Conservation (phyloP, 768 basidiomycete genomes). For the Tylopilus vinaceipallidus region DNA sequence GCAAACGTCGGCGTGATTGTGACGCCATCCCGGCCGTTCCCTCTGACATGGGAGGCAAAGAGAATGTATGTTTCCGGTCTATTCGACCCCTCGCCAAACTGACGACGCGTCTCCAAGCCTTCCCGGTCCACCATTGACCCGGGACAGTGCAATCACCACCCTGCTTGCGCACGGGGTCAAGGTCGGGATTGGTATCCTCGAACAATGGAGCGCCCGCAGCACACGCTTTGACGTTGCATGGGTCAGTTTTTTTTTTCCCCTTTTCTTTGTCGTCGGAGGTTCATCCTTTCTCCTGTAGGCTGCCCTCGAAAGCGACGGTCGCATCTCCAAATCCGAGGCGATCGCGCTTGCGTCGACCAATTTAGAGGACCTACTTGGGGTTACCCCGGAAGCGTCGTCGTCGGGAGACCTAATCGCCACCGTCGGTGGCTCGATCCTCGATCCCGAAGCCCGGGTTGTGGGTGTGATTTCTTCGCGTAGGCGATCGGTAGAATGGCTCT, state of each 20-base stretch:
- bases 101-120: conserved; percentile 20
- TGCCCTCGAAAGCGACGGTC: conserved; percentile 37
- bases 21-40: conserved; percentile 67
- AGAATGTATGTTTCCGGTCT: conserved; percentile 24
- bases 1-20: conserved; percentile 73
- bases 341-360: conserved; percentile 54
- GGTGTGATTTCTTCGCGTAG: conserved; percentile 51
- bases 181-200: conserved; percentile 64
- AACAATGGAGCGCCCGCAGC: conserved; percentile 72
- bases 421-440: conserved; percentile 51
- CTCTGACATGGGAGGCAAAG: conserved; percentile 63
- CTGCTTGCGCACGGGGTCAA: conserved; percentile 69
- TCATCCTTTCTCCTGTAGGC: conserved; percentile 31
- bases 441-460: conserved; percentile 45
- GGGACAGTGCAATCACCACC: conserved; percentile 54
- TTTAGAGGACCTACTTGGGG: conserved; percentile 45
- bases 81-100: conserved; percentile 1
- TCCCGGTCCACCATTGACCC: conserved; percentile 30
- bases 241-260: conserved; percentile 45
- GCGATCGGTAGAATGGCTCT: conserved; percentile 51
- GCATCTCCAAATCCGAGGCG: conserved; percentile 45
- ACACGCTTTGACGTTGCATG: conserved; percentile 80
- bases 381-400: conserved; percentile 12
- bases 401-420: conserved; percentile 57
- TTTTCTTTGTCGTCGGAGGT: conserved; percentile 22